These are phyloP conservation scores for Amylocarpus encephaloides DNA, from an alignment of 2,329 filamentous ascomycete genomes.

Conservation along the genomic window DNA sequence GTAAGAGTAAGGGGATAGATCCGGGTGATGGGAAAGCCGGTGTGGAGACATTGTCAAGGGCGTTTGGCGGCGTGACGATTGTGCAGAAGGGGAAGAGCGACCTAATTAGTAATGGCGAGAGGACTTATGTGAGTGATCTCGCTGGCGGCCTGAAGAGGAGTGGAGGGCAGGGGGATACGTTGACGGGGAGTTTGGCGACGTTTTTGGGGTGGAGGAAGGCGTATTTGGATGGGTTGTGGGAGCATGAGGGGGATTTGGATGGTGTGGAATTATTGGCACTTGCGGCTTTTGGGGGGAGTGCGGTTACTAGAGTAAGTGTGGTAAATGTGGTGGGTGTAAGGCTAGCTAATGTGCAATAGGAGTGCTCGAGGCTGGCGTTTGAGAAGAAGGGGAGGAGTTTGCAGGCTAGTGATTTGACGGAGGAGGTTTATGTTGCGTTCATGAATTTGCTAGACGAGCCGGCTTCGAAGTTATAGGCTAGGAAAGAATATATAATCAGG, in stretches of 20 bases:
- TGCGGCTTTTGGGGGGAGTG: conserved; percentile 79
- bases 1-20: conserved; percentile 66
- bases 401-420: conserved; percentile 89
- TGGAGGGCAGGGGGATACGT: conserved; percentile 90
- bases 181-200: conserved; percentile 85
- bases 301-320: conserved; percentile 68
- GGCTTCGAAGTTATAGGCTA: conserved; percentile 21
- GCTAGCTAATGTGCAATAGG: conserved; percentile 35
- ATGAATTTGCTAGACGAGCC: conserved; percentile 64
- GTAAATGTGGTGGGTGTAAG: conserved; percentile 7
- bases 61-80: conserved; percentile 81
- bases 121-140: conserved; percentile 70
- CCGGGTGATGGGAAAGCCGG: conserved; percentile 34
- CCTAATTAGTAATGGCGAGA: conserved; percentile 72
- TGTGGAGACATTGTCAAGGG: conserved; percentile 63
- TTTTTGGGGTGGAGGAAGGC: conserved; percentile 83
- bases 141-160: conserved; percentile 81
- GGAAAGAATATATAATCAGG: too few species aligned
- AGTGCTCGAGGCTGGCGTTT: conserved; percentile 85
- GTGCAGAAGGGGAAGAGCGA: conserved; percentile 84
- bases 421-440: conserved; percentile 81
- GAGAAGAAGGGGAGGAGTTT: conserved; percentile 77
- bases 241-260: conserved; percentile 45
- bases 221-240: conserved; percentile 81
- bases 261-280: conserved; percentile 62